Evolutionary conservation across 1,284 basidiomycete species (phyloP).

Genomic region (Ustilago tritici): DNA sequence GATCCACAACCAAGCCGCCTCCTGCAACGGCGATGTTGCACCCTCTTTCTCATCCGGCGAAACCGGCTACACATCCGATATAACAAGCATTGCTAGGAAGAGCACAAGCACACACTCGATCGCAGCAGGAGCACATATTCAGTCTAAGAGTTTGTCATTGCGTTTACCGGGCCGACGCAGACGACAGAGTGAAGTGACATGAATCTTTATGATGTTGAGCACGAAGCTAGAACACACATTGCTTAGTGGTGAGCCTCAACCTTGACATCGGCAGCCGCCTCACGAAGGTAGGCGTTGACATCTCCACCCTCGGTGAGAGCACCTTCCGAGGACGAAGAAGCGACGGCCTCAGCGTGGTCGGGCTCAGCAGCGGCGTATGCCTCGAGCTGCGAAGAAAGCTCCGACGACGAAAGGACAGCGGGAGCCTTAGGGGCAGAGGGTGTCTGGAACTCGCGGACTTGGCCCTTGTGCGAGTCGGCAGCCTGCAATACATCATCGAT

Average conservation of each 20-base stretch:
- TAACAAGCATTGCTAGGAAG: not conserved
- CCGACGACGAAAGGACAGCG: constrained; percentile 68
- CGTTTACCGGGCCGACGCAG: constrained; percentile 19
- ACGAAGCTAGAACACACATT: not conserved
- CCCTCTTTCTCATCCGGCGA: not conserved
- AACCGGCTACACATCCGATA: not conserved
- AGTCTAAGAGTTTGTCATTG: constrained; percentile 25
- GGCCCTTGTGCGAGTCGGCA: constrained; percentile 68
- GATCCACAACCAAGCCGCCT: not conserved
- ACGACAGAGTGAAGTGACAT: not conserved
- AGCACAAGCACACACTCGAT: not conserved
- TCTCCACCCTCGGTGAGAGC: constrained; percentile 62
- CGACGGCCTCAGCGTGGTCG: constrained; percentile 57
- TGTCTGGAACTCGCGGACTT: constrained; percentile 71
- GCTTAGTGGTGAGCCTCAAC: constrained; percentile 68
- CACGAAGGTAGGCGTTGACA: constrained; percentile 69
- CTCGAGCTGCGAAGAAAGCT: constrained; percentile 71
- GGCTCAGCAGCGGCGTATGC: constrained; percentile 69
- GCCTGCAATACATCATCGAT: constrained; percentile 35
- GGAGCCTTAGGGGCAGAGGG: constrained; percentile 70
- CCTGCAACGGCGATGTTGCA: not conserved
- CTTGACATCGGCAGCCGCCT: constrained; percentile 64
- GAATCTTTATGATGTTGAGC: constrained; percentile 10
- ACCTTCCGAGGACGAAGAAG: constrained; percentile 44
- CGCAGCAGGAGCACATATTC: not conserved